Evolutionary conservation across 2,329 filamentous ascomycete genomes (phyloP).

Genomic region (Ophiostoma himal-ulmi): DNA sequence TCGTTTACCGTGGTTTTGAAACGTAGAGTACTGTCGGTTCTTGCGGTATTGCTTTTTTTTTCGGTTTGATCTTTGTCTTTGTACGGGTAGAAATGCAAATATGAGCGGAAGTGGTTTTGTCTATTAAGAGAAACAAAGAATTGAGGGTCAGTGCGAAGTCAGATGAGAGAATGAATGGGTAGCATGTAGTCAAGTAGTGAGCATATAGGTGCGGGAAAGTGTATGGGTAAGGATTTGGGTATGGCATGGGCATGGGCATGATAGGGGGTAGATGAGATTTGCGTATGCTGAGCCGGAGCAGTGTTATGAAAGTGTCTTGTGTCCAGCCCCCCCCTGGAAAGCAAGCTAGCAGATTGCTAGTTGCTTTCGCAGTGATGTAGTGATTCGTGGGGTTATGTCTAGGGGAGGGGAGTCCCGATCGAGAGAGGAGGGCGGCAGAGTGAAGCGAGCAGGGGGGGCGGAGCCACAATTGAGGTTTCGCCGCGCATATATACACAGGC

Average conservation of each 20-base stretch:
- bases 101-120: neutral
- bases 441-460: conserved; percentile 17
- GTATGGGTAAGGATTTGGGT: neutral
- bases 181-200: neutral
- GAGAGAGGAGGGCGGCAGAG: conserved; percentile 3
- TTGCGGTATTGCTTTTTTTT: neutral
- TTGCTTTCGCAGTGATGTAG: neutral
- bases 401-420: neutral
- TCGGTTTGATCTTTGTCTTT: neutral
- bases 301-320: neutral
- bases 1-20: neutral
- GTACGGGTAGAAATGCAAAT: neutral
- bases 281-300: neutral
- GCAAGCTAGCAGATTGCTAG: neutral
- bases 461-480: conserved; percentile 24
- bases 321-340: conserved; percentile 13
- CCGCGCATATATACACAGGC: conserved; percentile 16
- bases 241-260: conserved; percentile 3
- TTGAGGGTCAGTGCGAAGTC: conserved; percentile 5
- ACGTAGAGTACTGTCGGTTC: neutral
- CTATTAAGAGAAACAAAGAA: neutral
- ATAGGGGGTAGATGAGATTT: conserved; percentile 10
- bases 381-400: conserved; percentile 15
- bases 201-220: neutral
- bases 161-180: neutral